Evolutionary conservation across 768 basidiomycete genomes (phyloP).

Genomic region (Coprinopsis cinerea): DNA sequence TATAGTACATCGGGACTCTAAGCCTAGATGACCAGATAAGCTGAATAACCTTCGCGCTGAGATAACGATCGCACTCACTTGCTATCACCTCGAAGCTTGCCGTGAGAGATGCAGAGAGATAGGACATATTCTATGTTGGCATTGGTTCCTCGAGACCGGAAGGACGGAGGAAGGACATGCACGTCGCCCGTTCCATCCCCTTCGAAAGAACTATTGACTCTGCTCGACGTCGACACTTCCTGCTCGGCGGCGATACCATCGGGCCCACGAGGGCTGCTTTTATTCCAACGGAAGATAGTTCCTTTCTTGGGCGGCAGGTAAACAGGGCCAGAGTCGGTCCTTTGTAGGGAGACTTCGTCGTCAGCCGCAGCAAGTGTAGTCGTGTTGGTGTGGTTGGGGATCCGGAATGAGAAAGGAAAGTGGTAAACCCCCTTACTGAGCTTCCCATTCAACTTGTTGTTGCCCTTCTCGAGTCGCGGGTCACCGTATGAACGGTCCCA

Average conservation of each 20-base stretch:
- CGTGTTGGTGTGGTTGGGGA: background rate
- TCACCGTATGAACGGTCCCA: slow-evolving; percentile 1
- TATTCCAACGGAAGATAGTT: too few species aligned
- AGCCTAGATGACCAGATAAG: too few species aligned
- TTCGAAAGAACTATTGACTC: background rate
- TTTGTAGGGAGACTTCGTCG: background rate
- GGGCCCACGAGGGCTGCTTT: too few species aligned
- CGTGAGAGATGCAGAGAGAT: background rate
- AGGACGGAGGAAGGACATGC: background rate
- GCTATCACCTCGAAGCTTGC: background rate
- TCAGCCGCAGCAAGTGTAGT: background rate
- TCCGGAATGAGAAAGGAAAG: slow-evolving; percentile 4
- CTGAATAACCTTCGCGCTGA: too few species aligned
- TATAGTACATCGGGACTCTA: too few species aligned
- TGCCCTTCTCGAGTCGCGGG: background rate
- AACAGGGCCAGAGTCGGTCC: background rate
- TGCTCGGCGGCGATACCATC: background rate
- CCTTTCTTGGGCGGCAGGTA: background rate
- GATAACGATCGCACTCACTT: background rate
- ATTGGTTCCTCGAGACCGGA: background rate
- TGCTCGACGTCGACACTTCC: background rate
- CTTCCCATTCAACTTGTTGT: background rate
- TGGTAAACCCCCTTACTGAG: background rate
- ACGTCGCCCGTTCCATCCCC: background rate
- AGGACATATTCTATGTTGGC: slow-evolving; percentile 1